Conservation (phyloP, 495 filamentous ascomycete genomes). For the Penicillium angulare region DNA sequence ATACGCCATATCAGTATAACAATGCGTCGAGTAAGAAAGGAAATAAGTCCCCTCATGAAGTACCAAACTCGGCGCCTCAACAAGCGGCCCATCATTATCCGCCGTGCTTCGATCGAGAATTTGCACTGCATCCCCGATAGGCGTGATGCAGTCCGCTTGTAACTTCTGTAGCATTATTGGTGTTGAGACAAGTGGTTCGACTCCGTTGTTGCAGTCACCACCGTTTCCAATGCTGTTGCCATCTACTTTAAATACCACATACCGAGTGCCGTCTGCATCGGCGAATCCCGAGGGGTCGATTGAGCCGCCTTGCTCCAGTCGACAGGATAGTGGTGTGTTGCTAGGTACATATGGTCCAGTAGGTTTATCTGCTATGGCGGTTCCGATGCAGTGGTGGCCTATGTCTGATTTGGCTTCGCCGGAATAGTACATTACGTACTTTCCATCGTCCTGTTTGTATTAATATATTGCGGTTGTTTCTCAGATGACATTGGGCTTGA, state of each 20-base stretch:
- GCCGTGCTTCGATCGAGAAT: conserved; percentile 51
- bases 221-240: conserved; percentile 59
- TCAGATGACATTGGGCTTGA: too few species aligned
- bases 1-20: conserved; percentile 51
- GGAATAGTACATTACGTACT: conserved; percentile 61
- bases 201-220: conserved; percentile 55
- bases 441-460: conserved; percentile 37
- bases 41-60: conserved; percentile 48
- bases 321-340: conserved; percentile 50
- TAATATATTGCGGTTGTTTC: not conserved
- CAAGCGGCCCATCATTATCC: conserved; percentile 55
- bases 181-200: conserved; percentile 47
- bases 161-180: conserved; percentile 63
- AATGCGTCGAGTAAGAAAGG: conserved; percentile 62
- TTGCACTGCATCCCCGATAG: conserved; percentile 47
- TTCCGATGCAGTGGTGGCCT: conserved; percentile 54
- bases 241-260: conserved; percentile 63
- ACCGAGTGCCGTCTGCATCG: conserved; percentile 51
- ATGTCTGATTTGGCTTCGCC: conserved; percentile 38
- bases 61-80: conserved; percentile 60
- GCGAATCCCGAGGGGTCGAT: conserved; percentile 58
- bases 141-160: conserved; percentile 47
- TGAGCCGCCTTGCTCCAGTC: conserved; percentile 49
- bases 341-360: conserved; percentile 52
- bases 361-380: conserved; percentile 41